Evolutionary conservation across 305 asterid genomes (phyloP).

Genomic region (Caryopteris hybrid): DNA sequence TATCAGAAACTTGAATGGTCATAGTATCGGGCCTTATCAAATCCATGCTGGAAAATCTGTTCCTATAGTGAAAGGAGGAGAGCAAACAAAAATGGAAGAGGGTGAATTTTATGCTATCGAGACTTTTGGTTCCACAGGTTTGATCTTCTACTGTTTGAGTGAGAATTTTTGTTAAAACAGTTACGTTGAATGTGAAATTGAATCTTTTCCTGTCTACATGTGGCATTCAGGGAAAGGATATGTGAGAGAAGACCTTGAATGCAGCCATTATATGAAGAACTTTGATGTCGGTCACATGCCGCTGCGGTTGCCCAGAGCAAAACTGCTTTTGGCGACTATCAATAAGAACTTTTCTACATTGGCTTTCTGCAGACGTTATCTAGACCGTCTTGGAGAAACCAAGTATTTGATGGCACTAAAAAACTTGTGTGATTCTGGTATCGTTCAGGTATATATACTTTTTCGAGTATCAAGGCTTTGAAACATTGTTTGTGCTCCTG

Average conservation of each 20-base stretch:
- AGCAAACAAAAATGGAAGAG: slow-evolving; percentile 98
- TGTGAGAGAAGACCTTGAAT: slow-evolving; percentile 95
- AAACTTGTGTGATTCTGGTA: slow-evolving; percentile 90
- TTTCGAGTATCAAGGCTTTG: not conserved
- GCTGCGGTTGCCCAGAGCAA: slow-evolving; percentile 86
- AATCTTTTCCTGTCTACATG: slow-evolving; percentile 1
- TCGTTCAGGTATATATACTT: slow-evolving; percentile 79
- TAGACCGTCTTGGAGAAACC: slow-evolving; percentile 91
- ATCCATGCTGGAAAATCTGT: slow-evolving; percentile 98
- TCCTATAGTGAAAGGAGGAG: slow-evolving; percentile 98
- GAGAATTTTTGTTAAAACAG: not conserved
- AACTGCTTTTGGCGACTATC: slow-evolving; percentile 81
- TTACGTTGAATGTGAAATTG: not conserved
- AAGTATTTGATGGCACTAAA: slow-evolving; percentile 93
- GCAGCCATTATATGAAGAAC: slow-evolving; percentile 99
- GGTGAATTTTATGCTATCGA: slow-evolving; percentile 98
- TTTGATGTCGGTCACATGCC: slow-evolving; percentile 91
- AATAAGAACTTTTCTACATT: slow-evolving; percentile 89
- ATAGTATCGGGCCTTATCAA: slow-evolving; percentile 87
- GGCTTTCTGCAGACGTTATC: slow-evolving; percentile 96
- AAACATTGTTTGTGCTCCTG: not conserved
- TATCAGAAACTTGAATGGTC: slow-evolving; percentile 92
- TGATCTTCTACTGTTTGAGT: not conserved
- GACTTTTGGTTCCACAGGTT: slow-evolving; percentile 98
- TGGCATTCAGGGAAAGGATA: slow-evolving; percentile 72